A percentile compares a stretch with the other conserved stretches of the same genome.
Evolutionary conservation across 495 filamentous ascomycete genomes (phyloP).

Genomic region (Daldinia grandis): DNA sequence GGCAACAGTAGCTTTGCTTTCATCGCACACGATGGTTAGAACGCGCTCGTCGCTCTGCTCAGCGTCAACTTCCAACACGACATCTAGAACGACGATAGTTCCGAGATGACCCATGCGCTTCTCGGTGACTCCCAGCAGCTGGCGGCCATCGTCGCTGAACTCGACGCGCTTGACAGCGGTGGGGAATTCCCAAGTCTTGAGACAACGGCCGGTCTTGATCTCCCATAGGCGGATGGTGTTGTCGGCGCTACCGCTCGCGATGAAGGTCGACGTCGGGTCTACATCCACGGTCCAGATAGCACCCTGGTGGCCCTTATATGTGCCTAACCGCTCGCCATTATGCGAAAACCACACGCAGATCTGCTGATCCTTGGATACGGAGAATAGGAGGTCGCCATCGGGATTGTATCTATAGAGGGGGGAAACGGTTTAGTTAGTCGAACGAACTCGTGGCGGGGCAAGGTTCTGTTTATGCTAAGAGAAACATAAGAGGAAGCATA

Average conservation of each 20-base stretch:
- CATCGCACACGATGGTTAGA: slow-evolving; percentile 86
- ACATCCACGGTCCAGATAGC: slow-evolving; percentile 99
- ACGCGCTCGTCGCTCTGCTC: slow-evolving; percentile 82
- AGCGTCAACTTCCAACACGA: slow-evolving; percentile 79
- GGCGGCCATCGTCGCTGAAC: slow-evolving; percentile 89
- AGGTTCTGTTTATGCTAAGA: slow-evolving; percentile 10
- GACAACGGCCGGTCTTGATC: slow-evolving; percentile 86
- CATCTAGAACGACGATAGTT: slow-evolving; percentile 89
- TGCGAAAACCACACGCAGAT: slow-evolving; percentile 94
- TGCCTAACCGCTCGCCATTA: slow-evolving; percentile 94
- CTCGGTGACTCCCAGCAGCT: slow-evolving; percentile 92
- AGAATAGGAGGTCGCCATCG: slow-evolving; percentile 98
- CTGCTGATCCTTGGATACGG: slow-evolving; percentile 95
- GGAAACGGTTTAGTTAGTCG: slow-evolving; percentile 25
- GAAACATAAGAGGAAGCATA: slow-evolving; percentile 59
- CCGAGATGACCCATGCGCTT: slow-evolving; percentile 96
- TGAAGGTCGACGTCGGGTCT: slow-evolving; percentile 90
- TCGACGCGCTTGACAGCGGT: slow-evolving; percentile 97
- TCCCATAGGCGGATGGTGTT: slow-evolving; percentile 99
- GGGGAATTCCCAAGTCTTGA: slow-evolving; percentile 97
- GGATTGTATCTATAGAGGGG: slow-evolving; percentile 73
- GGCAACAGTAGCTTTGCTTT: slow-evolving; percentile 96
- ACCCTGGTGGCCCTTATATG: slow-evolving; percentile 95
- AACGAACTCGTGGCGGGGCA: slow-evolving; percentile 36
- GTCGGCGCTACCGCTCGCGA: slow-evolving; percentile 95